Percentiles rank a stretch among this genome's conserved stretches.
phyloP scores from a whole-genome alignment of 495 filamentous ascomycete species.

The Lasiosphaeriaceae sp. region DNA sequence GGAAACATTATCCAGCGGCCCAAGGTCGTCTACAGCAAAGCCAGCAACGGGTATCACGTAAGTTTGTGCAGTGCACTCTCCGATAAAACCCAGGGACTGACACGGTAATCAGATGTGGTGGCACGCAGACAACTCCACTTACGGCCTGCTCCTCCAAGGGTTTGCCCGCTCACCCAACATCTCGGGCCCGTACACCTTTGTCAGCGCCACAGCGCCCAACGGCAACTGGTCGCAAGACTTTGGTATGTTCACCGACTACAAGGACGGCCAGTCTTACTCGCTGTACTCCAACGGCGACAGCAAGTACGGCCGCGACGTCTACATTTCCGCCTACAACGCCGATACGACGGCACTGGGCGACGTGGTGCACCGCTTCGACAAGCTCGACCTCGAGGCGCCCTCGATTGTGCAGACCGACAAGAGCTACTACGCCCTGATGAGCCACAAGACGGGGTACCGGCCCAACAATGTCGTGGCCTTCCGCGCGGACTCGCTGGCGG shows the following conservation, averaged over 20 bases:
- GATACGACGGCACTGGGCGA: conserved; percentile 31
- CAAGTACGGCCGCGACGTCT: conserved; percentile 37
- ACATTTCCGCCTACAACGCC: conserved; percentile 38
- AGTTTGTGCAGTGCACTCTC: background rate
- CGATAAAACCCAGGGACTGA: background rate
- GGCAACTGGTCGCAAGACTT: conserved; percentile 49
- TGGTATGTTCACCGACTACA: conserved; percentile 43
- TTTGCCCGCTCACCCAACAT: conserved; percentile 35
- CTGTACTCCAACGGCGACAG: conserved; percentile 44
- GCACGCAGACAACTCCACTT: conserved; percentile 45
- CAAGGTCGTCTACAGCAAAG: conserved; percentile 40
- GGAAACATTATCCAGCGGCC: conserved; percentile 41
- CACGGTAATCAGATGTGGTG: conserved; percentile 39
- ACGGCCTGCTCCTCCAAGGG: conserved; percentile 42
- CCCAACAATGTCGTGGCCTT: conserved; percentile 47
- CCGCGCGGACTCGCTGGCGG: conserved; percentile 43
- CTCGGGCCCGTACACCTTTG: conserved; percentile 37
- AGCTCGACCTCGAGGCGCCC: conserved; percentile 44
- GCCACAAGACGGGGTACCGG: conserved; percentile 46
- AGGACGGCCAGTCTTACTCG: conserved; percentile 37
- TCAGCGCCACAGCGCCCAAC: conserved; percentile 36
- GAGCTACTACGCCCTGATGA: conserved; percentile 44
- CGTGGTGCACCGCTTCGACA: conserved; percentile 40
- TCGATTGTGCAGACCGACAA: conserved; percentile 42
- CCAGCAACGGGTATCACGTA: conserved; percentile 35